These are phyloP conservation scores for Colletotrichum phormii DNA, from an alignment of 2,329 filamentous ascomycete species.

Conservation along the genomic window DNA sequence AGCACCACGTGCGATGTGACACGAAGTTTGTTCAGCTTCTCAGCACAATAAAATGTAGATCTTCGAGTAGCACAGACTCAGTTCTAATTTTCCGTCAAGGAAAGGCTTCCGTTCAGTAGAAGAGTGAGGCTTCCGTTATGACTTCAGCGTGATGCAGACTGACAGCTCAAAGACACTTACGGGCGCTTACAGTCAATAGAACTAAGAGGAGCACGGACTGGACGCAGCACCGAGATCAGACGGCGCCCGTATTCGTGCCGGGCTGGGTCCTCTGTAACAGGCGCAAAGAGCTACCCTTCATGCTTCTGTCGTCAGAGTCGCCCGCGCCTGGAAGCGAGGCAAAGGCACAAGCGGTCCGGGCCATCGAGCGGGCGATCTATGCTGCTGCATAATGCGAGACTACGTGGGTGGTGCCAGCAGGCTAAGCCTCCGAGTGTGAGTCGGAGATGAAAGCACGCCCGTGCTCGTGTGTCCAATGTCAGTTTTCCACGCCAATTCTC, in stretches of 20 bases:
- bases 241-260: background rate
- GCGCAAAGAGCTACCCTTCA: background rate
- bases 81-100: background rate
- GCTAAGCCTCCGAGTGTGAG: background rate
- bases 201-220: background rate
- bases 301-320: background rate
- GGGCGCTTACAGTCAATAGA: background rate
- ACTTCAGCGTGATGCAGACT: background rate
- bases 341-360: background rate
- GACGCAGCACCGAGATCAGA: background rate
- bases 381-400: background rate
- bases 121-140: background rate
- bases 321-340: background rate
- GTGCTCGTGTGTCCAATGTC: background rate
- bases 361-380: conserved; percentile 1
- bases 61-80: background rate
- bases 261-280: background rate
- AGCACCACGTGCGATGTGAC: background rate
- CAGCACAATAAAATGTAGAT: background rate
- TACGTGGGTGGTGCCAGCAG: background rate
- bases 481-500: background rate
- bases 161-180: background rate
- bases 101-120: background rate
- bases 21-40: background rate
- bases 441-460: background rate